A percentile compares a stretch with the other conserved stretches of the same genome.
phyloP scores from a whole-genome alignment of 2,329 filamentous ascomycete species.

The Paecilomyces formosus region DNA sequence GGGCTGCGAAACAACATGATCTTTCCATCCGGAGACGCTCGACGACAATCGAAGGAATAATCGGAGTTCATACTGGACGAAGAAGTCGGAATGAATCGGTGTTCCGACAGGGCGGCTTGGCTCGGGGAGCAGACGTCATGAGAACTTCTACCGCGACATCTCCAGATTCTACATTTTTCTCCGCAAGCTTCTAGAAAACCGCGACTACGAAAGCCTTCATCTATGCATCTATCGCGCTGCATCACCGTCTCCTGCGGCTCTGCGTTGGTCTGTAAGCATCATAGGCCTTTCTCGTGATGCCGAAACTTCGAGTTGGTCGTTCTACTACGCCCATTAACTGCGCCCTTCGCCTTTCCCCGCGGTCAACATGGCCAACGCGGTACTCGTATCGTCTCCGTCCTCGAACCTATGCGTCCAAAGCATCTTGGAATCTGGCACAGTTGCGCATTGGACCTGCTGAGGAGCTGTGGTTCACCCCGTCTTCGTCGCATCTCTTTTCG shows the following conservation, averaged over 20 bases:
- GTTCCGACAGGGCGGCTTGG: neutral
- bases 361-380: neutral
- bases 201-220: neutral
- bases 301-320: slow-evolving; percentile 3
- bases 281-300: neutral
- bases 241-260: neutral
- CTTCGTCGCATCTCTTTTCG: slow-evolving; percentile 16
- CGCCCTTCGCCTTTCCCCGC: neutral
- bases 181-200: neutral
- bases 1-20: neutral
- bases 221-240: neutral
- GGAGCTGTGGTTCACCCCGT: slow-evolving; percentile 26
- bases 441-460: slow-evolving; percentile 27
- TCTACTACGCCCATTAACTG: neutral
- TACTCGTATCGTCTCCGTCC: slow-evolving; percentile 1
- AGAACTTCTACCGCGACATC: neutral
- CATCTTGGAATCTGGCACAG: slow-evolving; percentile 25
- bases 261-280: neutral
- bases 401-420: slow-evolving; percentile 20
- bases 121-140: neutral
- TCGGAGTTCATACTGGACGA: neutral
- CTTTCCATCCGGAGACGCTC: neutral
- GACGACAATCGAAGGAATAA: neutral
- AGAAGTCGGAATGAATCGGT: neutral
- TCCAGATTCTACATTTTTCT: neutral